Conservation (phyloP, 805 yeast species). For the Barnettozyma populi region DNA sequence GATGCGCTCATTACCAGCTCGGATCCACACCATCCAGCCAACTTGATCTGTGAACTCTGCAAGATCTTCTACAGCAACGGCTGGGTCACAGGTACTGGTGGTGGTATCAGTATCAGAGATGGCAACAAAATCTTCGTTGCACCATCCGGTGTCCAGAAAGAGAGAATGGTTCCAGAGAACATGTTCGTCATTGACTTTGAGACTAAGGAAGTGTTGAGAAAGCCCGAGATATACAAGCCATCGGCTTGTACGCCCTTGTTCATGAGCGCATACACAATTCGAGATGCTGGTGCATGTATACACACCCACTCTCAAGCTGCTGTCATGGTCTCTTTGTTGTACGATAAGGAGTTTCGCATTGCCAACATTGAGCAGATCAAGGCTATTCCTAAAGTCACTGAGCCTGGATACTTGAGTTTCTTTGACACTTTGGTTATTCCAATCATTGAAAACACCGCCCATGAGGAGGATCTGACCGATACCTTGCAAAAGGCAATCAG, state of each 20-base stretch:
- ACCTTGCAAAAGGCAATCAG: constrained; percentile 56
- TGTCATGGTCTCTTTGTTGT: constrained; percentile 71
- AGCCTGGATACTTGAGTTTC: constrained; percentile 58
- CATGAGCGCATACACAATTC: constrained; percentile 55
- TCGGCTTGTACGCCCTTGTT: constrained; percentile 92
- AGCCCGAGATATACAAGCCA: constrained; percentile 72
- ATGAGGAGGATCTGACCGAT: constrained; percentile 76
- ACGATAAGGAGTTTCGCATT: constrained; percentile 66
- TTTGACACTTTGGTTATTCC: constrained; percentile 79
- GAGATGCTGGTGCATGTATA: constrained; percentile 86
- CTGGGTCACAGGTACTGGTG: constrained; percentile 97
- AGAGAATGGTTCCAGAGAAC: constrained; percentile 73
- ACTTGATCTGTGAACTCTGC: constrained; percentile 78
- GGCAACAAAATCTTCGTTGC: constrained; percentile 64
- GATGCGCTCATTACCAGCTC: constrained; percentile 20
- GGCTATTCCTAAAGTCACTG: constrained; percentile 60
- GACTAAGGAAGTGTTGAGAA: constrained; percentile 45
- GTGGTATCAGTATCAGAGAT: constrained; percentile 74
- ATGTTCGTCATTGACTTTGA: constrained; percentile 69
- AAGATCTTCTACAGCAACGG: constrained; percentile 68
- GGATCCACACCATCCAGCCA: constrained; percentile 53
- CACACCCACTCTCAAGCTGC: constrained; percentile 93
- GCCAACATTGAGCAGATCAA: constrained; percentile 87
- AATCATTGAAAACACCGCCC: constrained; percentile 85
- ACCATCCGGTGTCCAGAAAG: constrained; percentile 96